Evolutionary conservation across 805 yeast species (phyloP), one percentile per base, ranked within the genome.

Genomic region (Kuraishia piskuri): DNA sequence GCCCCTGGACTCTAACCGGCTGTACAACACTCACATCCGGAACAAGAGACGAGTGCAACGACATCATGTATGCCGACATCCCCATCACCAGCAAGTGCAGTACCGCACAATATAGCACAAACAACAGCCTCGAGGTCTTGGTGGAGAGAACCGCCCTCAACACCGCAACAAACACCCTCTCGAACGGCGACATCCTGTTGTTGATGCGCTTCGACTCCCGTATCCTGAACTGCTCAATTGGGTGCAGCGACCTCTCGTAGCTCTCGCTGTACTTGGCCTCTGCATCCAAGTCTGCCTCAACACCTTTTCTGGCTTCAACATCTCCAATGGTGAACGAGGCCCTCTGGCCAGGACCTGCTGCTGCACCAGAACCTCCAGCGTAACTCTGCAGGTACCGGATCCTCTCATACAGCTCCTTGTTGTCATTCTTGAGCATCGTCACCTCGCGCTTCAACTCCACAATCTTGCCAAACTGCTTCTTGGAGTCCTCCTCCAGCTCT

Each of bases 401-500:
- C 60, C 87, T 80, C 61, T 91, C 97, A 64, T 88, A 89, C 48
- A 92, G 72, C 57, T 84, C 88, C 52, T 80, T 78, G 65, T 90
- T 90, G 60, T 91, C 96, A 48, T 74, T 72, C 66, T 86, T 84
- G 61, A 91, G 71, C 2, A 74, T 69, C 52, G 77, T 77, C 44
- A 88, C 69, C 59, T 89, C 90, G 52, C 85, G 68, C 55, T 83
- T 82, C 58, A 89, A 71, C 54, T 85, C 88, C 44, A 72, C 75
- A 24, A 85, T 74, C 45, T 75, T 73, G 21, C 70, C 65, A 51
- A 74, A 74, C 57, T 79, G 82, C 58, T 79, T 80, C 65, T 87
- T 83, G 44, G 84, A 62, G 61, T 90, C 96, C 53, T 86, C 86
- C 66, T 92, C 98, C 53, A 94, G 75, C 64, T 89, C 96, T 54